These are phyloP conservation scores for Dacryopinax primogenitus DNA, from an alignment of 768 basidiomycete genomes.

Conservation along the genomic window DNA sequence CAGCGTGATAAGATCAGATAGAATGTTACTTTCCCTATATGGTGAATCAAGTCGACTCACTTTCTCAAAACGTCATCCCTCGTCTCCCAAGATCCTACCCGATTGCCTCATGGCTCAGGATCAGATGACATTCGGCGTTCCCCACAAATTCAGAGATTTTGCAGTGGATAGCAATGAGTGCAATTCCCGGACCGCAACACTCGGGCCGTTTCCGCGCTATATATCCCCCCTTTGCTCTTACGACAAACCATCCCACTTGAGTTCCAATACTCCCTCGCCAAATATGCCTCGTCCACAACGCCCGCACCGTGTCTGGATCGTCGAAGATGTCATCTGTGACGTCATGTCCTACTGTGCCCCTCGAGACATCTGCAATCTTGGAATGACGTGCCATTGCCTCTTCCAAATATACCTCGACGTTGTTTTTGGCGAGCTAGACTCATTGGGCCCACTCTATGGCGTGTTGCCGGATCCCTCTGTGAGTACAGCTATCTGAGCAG, in stretches of 20 bases:
- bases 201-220: not conserved
- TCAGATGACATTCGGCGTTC: not conserved
- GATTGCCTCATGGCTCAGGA: not conserved
- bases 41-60: not conserved
- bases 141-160: not conserved
- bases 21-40: not conserved
- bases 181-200: not conserved
- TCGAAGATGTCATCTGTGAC: slow-evolving; percentile 7
- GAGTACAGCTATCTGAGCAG: not conserved
- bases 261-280: not conserved
- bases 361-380: not conserved
- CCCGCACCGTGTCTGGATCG: not conserved
- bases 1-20: slow-evolving; percentile 9
- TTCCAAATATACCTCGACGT: slow-evolving; percentile 8
- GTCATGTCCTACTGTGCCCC: slow-evolving; percentile 1
- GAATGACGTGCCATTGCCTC: slow-evolving; percentile 1
- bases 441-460: not conserved
- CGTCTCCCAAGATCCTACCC: not conserved
- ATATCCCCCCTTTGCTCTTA: not conserved
- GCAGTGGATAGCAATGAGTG: not conserved
- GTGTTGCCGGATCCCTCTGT: not conserved
- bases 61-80: slow-evolving; percentile 7
- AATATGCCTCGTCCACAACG: not conserved
- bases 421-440: not conserved
- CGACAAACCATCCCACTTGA: not conserved